Base-by-base conservation (phyloP, 192 early-diverging fungal species). In the Lobosporangium transversale region DNA sequence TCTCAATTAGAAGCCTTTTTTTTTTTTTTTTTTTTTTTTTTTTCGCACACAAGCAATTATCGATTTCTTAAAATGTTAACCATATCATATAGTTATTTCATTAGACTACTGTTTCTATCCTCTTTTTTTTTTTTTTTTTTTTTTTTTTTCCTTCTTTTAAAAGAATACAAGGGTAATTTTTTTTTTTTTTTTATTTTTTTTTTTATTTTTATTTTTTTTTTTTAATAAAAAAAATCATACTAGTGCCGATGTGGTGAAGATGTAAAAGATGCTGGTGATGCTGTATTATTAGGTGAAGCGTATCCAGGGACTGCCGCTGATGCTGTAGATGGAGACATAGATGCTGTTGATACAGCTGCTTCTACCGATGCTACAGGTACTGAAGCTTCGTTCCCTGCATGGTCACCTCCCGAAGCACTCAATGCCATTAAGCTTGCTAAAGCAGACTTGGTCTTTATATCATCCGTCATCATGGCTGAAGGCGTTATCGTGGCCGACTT, bases 371-470 rank as follows among this genome's bases (percentile, higher is more conserved):
- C 26, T 40, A n/a, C 48, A n/a, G 33, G 12, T 3, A 9, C 42
- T 40, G 10, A 3, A 14, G 4, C 21, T 8, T 8, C 33, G 14
- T 31, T 17, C 24, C 56, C 42, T 4, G 15, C 9, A 0, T 50
- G 44, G 9, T 26, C 31, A 18, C 48, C 60, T 17, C 70, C 70
- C 18, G 73, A 76, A 6, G 57, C 53, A 30, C 73, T 76, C 65
- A 76, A 32, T 0, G 73, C 73, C 63, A 76, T 76, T 40, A 76
- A 18, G 48, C 73, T 76, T 2, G 73, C 73, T 12, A 76, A 52
- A 8, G 73, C 73, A 53, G 73, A 76, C 21, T 47, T 76, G 8
- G 64, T 76, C 23, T 61, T 76, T 33, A 58, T 6, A 50, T 76
- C 73, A 23, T 24, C 47, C 4, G 42, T 1, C 18, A 42, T 9